Evolutionary conservation across 1,139 yeast genomes (phyloP), one percentile per base, ranked within the genome.

Genomic region (Nadsonia starkeyi-henricii): DNA sequence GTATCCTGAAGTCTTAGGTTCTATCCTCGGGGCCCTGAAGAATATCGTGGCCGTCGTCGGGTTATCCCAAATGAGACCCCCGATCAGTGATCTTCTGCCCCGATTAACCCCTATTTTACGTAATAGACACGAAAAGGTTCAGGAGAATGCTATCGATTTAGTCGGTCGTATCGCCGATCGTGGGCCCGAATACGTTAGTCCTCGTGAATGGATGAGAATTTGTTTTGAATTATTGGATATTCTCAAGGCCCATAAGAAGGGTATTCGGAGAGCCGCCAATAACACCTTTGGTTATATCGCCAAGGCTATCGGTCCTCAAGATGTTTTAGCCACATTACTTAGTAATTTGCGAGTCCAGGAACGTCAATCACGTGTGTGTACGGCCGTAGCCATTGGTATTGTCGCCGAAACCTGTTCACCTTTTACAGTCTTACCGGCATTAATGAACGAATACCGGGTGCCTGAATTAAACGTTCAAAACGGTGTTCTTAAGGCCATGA

Each of bases 351-450:
- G 86, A 52, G 95, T 89, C 3, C 97, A 91, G 62, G 98, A 91
- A 60, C 85, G 99, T 61, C 98, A 93, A 64, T 72, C 88, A 44
- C 81, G 99, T 59, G 96, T 93, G 13, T 89, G 96, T 62, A 88
- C 98, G 0, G 96, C 98, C 1, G 97, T 93, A 43, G 99, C 99
- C 0, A 85, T 93, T 57, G 98, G 96, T 39, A 89, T 93, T 58
- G 95, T 93, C 15, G 97, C 98, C 0, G 94, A 89, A 51, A 79
- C 84, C 0, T 91, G 98, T 66, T 78, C 85, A 0, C 96, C 98
- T 0, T 91, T 85, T 63, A 85, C 97, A 0, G 95, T 91, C 0
- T 65, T 93, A n/a, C 98, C 99, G 0, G 95, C 96, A 0, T 69
- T 93, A 44, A 85, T 93, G 95, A 89, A 91, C 62, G 98, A 91